These are phyloP conservation scores for Alliaria petiolata DNA, from an alignment of 345 rosid species.

Conservation along the genomic window DNA sequence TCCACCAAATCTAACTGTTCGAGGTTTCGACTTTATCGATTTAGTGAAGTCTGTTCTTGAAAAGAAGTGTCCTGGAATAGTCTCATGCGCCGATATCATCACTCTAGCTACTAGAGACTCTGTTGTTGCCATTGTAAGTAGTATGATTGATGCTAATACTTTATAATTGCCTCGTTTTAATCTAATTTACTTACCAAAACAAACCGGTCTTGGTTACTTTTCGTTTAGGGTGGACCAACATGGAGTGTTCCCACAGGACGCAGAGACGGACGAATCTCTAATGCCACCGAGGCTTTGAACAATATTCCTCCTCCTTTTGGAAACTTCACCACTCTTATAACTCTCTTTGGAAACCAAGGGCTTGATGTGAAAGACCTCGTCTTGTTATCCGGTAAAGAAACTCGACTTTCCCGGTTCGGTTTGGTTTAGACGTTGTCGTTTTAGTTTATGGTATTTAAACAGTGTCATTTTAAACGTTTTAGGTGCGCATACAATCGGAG, in stretches of 20 bases:
- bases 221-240: constrained; percentile 60
- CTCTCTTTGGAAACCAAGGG: constrained; percentile 45
- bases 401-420: neutral
- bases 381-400: constrained; percentile 45
- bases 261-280: constrained; percentile 62
- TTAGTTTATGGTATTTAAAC: neutral
- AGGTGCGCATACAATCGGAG: constrained; percentile 82
- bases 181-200: neutral
- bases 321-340: constrained; percentile 48
- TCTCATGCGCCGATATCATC: constrained; percentile 67
- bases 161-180: neutral
- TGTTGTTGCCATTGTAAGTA: constrained; percentile 47
- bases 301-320: constrained; percentile 54
- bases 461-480: neutral
- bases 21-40: constrained; percentile 68
- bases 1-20: constrained; percentile 54
- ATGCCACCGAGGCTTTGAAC: constrained; percentile 35
- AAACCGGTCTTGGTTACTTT: constrained; percentile 1
- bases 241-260: constrained; percentile 77
- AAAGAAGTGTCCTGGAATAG: constrained; percentile 56
- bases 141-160: neutral
- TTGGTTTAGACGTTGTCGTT: neutral
- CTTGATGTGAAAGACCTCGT: constrained; percentile 62
- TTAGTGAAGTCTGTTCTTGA: constrained; percentile 49
- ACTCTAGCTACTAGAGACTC: constrained; percentile 64